These are phyloP conservation scores for Cardiospermum halicacabum DNA, from an alignment of 345 rosid species.

Conservation along the genomic window DNA sequence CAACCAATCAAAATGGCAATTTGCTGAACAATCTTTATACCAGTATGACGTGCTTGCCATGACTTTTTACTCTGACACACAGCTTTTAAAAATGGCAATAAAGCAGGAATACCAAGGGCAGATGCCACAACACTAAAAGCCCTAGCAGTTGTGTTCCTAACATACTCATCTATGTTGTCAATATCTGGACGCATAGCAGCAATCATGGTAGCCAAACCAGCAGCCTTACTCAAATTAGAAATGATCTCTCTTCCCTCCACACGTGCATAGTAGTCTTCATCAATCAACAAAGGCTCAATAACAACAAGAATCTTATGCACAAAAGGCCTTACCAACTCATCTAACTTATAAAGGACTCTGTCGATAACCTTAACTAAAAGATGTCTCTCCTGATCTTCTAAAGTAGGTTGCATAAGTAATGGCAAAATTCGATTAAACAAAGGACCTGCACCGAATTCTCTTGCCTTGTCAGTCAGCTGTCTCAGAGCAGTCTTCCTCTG, in stretches of 20 bases:
- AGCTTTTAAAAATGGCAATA: slow-evolving; percentile 89
- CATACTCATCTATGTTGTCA: slow-evolving; percentile 96
- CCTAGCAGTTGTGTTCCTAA: slow-evolving; percentile 97
- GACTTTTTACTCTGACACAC: slow-evolving; percentile 99
- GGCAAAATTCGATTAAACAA: slow-evolving; percentile 86
- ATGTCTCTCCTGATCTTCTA: slow-evolving; percentile 99
- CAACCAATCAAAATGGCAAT: slow-evolving; percentile 96
- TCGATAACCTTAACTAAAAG: slow-evolving; percentile 97
- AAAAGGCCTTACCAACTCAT: slow-evolving; percentile 93
- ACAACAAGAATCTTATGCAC: slow-evolving; percentile 99
- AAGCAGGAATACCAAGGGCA: slow-evolving; percentile 94
- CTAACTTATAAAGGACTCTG: slow-evolving; percentile 85
- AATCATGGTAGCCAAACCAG: slow-evolving; percentile 99
- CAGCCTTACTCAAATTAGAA: slow-evolving; percentile 96
- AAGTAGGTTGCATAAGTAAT: slow-evolving; percentile 93
- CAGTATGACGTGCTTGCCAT: slow-evolving; percentile 99
- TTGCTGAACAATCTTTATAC: slow-evolving; percentile 99
- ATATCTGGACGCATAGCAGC: slow-evolving; percentile 99
- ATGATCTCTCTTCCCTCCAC: slow-evolving; percentile 99
- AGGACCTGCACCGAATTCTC: slow-evolving; percentile 97
- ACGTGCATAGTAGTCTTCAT: slow-evolving; percentile 99
- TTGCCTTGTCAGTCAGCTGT: slow-evolving; percentile 95
- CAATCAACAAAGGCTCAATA: slow-evolving; percentile 96
- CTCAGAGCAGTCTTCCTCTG: slow-evolving; percentile 97
- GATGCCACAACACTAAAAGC: slow-evolving; percentile 99